Percentiles rank a stretch among this genome's conserved stretches.
phyloP scores from a whole-genome alignment of 139 green algal genomes.

The Haematococcus lacustris region DNA sequence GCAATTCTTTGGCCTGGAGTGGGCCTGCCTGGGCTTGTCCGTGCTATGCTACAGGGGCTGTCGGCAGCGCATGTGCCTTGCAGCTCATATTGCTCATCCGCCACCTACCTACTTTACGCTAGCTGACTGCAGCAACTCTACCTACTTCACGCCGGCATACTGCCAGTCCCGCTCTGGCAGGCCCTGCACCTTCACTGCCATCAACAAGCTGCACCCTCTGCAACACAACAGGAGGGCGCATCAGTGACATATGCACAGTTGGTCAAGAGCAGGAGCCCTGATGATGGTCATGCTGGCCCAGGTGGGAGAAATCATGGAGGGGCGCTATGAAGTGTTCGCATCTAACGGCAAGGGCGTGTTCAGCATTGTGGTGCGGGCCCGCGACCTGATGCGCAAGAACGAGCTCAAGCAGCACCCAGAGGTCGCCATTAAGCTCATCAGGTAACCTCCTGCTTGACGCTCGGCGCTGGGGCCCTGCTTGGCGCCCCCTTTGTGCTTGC shows the following conservation, averaged over 20 bases:
- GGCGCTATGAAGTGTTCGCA: slow-evolving; percentile 70
- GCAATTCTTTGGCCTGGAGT: no score
- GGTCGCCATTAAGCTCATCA: slow-evolving; percentile 40
- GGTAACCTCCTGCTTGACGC: neutral
- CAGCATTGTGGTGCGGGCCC: slow-evolving; percentile 80
- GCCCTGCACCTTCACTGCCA: no score
- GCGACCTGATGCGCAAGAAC: slow-evolving; percentile 47
- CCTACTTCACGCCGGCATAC: no score
- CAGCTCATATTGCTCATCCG: no score
- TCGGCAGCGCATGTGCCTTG: no score
- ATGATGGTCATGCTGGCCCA: slow-evolving; percentile 10
- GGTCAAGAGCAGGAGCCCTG: neutral
- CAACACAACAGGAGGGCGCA: neutral
- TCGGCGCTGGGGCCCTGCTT: neutral
- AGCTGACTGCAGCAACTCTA: no score
- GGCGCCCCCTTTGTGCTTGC: neutral
- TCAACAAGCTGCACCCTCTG: no score
- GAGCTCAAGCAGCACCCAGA: slow-evolving; percentile 7
- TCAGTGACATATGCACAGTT: no score
- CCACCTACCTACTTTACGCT: no score
- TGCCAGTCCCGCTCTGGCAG: no score
- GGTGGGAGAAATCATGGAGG: slow-evolving; percentile 84
- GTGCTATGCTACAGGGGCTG: no score
- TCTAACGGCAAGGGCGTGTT: slow-evolving; percentile 89
- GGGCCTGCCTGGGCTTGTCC: no score